Evolutionary conservation across 1,284 basidiomycete genomes (phyloP).

Genomic region (Flammula alnicola): DNA sequence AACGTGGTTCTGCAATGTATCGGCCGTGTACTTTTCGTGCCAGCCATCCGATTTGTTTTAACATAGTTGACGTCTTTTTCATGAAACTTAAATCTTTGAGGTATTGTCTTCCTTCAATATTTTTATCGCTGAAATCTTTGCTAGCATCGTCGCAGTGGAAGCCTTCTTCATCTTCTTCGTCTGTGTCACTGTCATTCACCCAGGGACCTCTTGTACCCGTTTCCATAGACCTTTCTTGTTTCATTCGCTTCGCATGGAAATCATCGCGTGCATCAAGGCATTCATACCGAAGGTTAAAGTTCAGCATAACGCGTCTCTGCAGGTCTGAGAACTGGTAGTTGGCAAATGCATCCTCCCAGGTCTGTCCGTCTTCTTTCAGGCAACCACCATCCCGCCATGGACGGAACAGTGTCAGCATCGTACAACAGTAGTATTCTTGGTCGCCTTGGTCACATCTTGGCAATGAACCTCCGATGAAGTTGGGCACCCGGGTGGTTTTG

Average conservation of each 20-base stretch:
- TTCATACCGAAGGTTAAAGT: constrained; percentile 31
- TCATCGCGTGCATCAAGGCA: constrained; percentile 34
- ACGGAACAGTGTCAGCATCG: constrained; percentile 34
- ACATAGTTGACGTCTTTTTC: too few relatives aligned
- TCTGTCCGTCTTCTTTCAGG: constrained; percentile 18
- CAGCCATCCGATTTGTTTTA: too few relatives aligned
- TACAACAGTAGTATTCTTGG: constrained; percentile 30
- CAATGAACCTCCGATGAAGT: constrained; percentile 26
- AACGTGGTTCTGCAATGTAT: background rate
- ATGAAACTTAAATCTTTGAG: too few relatives aligned
- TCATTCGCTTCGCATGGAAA: constrained; percentile 23
- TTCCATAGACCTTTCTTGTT: constrained; percentile 1
- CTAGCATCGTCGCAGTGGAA: too few relatives aligned
- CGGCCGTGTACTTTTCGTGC: too few relatives aligned
- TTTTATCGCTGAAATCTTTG: too few relatives aligned
- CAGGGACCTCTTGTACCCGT: background rate
- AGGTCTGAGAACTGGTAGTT: constrained; percentile 16
- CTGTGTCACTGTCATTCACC: background rate
- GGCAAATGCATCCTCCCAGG: constrained; percentile 29
- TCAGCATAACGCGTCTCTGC: constrained; percentile 24
- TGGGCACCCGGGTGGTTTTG: constrained; percentile 13
- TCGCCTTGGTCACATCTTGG: constrained; percentile 28
- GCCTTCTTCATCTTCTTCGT: background rate
- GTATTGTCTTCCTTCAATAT: too few relatives aligned
- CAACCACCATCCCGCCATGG: constrained; percentile 26